Percentiles rank a stretch among this genome's conserved stretches.
These are phyloP conservation scores for Phialophora tarda DNA, from an alignment of 2,329 filamentous ascomycete genomes.

Conservation along the genomic window DNA sequence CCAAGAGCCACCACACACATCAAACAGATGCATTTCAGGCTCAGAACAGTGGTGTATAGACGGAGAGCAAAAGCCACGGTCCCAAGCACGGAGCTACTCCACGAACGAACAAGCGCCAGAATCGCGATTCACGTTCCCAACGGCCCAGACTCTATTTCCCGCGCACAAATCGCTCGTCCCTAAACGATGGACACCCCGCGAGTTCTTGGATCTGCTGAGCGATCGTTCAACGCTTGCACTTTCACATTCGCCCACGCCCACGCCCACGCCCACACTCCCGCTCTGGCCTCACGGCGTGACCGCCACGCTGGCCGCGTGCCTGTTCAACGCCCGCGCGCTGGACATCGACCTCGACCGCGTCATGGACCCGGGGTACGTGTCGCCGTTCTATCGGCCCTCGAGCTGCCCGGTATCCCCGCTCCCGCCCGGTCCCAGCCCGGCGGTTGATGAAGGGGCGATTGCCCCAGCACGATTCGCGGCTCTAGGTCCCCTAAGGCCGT, in stretches of 20 bases:
- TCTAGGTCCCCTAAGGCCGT: slow-evolving; percentile 11
- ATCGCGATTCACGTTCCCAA: slow-evolving; percentile 17
- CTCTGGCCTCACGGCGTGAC: slow-evolving; percentile 12
- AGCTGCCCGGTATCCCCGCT: neutral
- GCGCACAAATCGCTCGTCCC: slow-evolving; percentile 14
- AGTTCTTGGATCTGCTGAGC: slow-evolving; percentile 9
- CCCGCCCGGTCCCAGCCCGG: too few relatives aligned
- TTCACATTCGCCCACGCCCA: slow-evolving; percentile 8
- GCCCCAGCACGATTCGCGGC: neutral
- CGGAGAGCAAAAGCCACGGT: too few relatives aligned
- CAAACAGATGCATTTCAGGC: neutral
- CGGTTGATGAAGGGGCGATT: too few relatives aligned
- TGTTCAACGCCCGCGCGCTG: slow-evolving; percentile 21
- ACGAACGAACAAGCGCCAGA: neutral
- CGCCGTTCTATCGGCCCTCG: slow-evolving; percentile 22
- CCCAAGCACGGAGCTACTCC: too few relatives aligned
- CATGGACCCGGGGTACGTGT: slow-evolving; percentile 23
- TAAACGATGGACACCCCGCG: slow-evolving; percentile 6
- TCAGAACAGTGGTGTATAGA: too few relatives aligned
- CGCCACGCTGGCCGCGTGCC: slow-evolving; percentile 20
- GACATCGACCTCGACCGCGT: slow-evolving; percentile 23
- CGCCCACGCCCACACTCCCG: neutral
- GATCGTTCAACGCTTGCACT: slow-evolving; percentile 11
- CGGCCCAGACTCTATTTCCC: slow-evolving; percentile 19
- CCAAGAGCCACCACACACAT: neutral